Base-by-base conservation (phyloP, 2,329 filamentous ascomycete genomes). In the Pleomassaria siparia region DNA sequence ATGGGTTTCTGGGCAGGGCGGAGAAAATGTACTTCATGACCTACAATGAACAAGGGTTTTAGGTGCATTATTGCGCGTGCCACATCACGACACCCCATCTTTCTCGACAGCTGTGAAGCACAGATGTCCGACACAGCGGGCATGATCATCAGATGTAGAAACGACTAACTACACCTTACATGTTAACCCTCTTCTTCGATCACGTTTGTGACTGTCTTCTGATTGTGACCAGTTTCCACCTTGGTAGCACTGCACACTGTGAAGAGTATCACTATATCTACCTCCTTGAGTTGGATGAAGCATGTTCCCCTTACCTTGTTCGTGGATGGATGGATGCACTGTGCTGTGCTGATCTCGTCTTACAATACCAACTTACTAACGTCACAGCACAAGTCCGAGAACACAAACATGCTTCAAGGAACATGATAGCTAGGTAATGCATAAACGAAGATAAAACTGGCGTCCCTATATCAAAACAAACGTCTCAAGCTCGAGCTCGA, bases 21-120 rank as follows among this genome's bases (percentile, higher is more conserved):
- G 51, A 58, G 53, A 65, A 62, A 62, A 64, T 69, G 67, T 69
- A 68, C 62, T 63, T 69, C 64, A 72, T 62, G 67, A 72, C 65
- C 64, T 66, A 63, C 60, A 59, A 67, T 57, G 64, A 67, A 67
- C 60, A 60, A 51, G 62, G 63, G 66, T 67, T 64, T 69, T 67
- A 60, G 66, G 66, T 66, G 64, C 66, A 68, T 67, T 61, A 52
- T 37, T 47, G 48, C 44, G 62, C 59, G 39, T 49, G 39, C 46
- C 35, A 32, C 20, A 28, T 45, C 41, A 49, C 33, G 41, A 39
- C 33, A 26, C 21, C 26, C n/a, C 26, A 43, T 36, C 29, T 28
- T 29, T 58, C 56, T 60, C 57, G 52, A 59, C 58, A 58, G 55
- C 58, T 61, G 59, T 64, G 64, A 63, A 59, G 59, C 56, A 55